Evolutionary conservation across 768 basidiomycete genomes (phyloP).

Genomic region (Lyophyllum shimeji): DNA sequence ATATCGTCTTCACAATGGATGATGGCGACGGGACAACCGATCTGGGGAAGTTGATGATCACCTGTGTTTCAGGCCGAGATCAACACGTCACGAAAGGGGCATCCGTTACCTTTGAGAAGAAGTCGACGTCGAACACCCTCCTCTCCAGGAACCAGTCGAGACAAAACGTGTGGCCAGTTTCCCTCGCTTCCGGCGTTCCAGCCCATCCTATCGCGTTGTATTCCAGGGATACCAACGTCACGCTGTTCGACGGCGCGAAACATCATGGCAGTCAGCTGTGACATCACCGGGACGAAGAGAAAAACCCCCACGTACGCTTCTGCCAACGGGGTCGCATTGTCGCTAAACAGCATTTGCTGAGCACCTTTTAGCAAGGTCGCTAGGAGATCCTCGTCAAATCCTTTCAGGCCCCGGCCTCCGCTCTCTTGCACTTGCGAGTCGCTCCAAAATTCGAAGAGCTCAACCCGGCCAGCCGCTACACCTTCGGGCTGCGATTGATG

Average conservation of each 20-base stretch:
- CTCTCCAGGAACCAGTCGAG: conserved; percentile 6
- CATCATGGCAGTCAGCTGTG: too few species aligned
- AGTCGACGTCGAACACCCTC: conserved; percentile 8
- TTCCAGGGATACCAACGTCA: conserved; percentile 2
- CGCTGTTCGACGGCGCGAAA: neutral
- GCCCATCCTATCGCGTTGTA: conserved; percentile 5
- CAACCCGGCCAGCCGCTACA: conserved; percentile 4
- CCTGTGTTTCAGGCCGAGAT: neutral
- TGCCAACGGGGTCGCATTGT: neutral
- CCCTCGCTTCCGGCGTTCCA: conserved; percentile 5
- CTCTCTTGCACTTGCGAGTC: neutral
- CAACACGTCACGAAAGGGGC: neutral
- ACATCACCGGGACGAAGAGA: neutral
- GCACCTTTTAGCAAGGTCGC: conserved; percentile 8
- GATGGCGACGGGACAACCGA: conserved; percentile 26
- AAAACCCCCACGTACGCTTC: conserved; percentile 2
- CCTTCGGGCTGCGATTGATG: conserved; percentile 6
- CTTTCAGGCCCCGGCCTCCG: neutral
- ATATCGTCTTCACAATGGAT: conserved; percentile 30
- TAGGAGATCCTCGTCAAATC: conserved; percentile 9
- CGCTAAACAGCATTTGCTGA: conserved; percentile 3
- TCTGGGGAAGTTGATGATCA: conserved; percentile 11
- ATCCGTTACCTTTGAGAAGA: conserved; percentile 18
- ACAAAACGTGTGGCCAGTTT: neutral
- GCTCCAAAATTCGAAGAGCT: conserved; percentile 10